Base-by-base conservation (phyloP, 768 basidiomycete species). In the Suillus tomentosus region DNA sequence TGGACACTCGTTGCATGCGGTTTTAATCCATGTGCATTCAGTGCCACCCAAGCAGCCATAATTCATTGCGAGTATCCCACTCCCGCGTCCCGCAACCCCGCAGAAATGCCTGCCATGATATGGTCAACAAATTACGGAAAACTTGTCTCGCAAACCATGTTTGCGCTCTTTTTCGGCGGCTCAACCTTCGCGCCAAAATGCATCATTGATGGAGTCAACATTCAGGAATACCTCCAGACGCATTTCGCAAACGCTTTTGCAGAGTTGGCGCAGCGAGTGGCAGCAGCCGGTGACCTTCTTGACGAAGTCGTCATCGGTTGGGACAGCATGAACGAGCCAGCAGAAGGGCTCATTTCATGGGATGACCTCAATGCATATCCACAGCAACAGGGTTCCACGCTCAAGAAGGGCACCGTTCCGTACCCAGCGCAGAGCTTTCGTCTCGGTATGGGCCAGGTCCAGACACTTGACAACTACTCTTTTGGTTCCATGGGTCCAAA, bases 111-210 rank as follows among this genome's bases (percentile, higher is more conserved):
- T 6, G 87, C 91, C 56, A 99, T 99, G 97, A 86, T 95, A 65
- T 99, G 97, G 97, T 87, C 89, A 8, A 98, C 96, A 31, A 98
- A 99, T 73, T 98, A 98, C 72, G 87, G 91, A 48, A 92, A 91
- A 19, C 87, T 98, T 36, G 85, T 90, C 59, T 87, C 88, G 22
- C 92, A 95, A 73, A 96, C 95, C 13, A 73, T 97, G 61, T 96
- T 96, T 79, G 95, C 96, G 8, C 84, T 99, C 66, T 99, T 98
- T 83, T 99, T 92, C 73, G 95, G 91, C 24, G 95, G 95, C 1
- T 84, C 87, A 9, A 86, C 88, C 48, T 99, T 91, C 74, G 95
- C 97, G 0, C 97, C 97, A 0, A 88, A 88, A 61, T 98, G 95
- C 74, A 77, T 91, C 70, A 89, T 99, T 67, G 94, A 99, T 74